These are phyloP conservation scores for Aegilops sharonensis DNA, from an alignment of 176 grass and related monocot species.

Conservation along the genomic window DNA sequence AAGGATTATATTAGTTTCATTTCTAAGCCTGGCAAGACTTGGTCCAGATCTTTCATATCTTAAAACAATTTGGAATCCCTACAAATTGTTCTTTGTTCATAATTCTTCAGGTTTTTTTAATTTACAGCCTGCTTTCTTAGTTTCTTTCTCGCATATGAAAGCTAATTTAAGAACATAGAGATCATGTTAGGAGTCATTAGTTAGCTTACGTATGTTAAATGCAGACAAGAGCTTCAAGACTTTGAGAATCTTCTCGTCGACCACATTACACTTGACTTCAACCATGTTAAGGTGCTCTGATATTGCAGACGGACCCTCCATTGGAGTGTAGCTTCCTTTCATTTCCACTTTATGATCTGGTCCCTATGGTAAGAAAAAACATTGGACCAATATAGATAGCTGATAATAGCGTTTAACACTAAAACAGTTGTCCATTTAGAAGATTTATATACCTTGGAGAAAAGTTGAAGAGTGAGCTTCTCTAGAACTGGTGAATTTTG, in stretches of 20 bases:
- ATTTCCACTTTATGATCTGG: background rate
- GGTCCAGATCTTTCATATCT: too few relatives aligned
- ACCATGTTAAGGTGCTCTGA: background rate
- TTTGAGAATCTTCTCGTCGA: background rate
- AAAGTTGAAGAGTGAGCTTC: constrained; percentile 21
- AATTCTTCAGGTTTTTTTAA: background rate
- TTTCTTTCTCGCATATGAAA: background rate
- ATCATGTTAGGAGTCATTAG: background rate
- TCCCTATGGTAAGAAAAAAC: background rate
- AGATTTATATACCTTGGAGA: background rate
- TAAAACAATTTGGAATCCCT: background rate
- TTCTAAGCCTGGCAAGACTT: too few relatives aligned
- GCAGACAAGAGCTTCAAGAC: background rate
- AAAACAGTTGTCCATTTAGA: background rate
- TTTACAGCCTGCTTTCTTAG: background rate
- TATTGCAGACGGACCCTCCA: background rate
- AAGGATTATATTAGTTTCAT: too few relatives aligned
- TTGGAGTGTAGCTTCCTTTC: background rate
- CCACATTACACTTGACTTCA: background rate
- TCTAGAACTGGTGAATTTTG: constrained; percentile 22
- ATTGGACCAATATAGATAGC: background rate
- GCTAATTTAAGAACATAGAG: background rate
- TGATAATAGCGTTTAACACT: background rate
- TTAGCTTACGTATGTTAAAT: background rate
- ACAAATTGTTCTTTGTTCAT: background rate